A percentile compares a stretch with the other conserved stretches of the same genome.
These are phyloP conservation scores for Alloteropsis angusta DNA, from an alignment of 202 grass and related monocot species.

Conservation along the genomic window DNA sequence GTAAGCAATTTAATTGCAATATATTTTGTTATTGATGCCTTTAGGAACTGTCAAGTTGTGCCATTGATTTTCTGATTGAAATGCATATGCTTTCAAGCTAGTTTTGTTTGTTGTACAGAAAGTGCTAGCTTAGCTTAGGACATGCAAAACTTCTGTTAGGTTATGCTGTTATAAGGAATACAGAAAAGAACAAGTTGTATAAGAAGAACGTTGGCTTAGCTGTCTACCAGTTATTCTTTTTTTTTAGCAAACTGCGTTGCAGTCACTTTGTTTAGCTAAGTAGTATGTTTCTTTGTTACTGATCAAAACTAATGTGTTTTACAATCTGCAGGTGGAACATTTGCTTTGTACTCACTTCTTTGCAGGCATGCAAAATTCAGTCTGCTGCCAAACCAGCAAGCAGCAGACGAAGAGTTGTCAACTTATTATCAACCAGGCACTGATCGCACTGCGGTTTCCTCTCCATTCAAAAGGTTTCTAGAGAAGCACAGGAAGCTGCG, in stretches of 20 bases:
- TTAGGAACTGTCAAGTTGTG: neutral
- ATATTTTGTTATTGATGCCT: neutral
- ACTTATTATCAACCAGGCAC: conserved; percentile 52
- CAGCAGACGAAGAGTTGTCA: conserved; percentile 68
- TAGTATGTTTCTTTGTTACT: neutral
- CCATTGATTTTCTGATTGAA: neutral
- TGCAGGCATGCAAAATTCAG: conserved; percentile 77
- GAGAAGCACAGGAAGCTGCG: conserved; percentile 63
- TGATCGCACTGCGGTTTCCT: conserved; percentile 16
- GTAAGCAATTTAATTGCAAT: conserved; percentile 18
- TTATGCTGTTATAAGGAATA: neutral
- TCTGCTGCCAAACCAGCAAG: conserved; percentile 78
- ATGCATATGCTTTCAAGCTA: neutral
- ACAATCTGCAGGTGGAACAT: conserved; percentile 38
- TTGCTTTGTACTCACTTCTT: conserved; percentile 86
- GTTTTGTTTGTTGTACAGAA: neutral
- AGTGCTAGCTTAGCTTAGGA: neutral
- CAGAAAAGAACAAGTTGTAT: neutral
- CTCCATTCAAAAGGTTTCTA: conserved; percentile 63
- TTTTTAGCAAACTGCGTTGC: neutral
- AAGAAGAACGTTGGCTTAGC: neutral
- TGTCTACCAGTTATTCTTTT: neutral
- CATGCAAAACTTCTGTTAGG: neutral
- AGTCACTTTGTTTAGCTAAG: neutral
- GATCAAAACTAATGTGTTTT: neutral